These are phyloP conservation scores for Phyllosticta paracitricarpa DNA, from an alignment of 2,329 filamentous ascomycete species.

Conservation along the genomic window DNA sequence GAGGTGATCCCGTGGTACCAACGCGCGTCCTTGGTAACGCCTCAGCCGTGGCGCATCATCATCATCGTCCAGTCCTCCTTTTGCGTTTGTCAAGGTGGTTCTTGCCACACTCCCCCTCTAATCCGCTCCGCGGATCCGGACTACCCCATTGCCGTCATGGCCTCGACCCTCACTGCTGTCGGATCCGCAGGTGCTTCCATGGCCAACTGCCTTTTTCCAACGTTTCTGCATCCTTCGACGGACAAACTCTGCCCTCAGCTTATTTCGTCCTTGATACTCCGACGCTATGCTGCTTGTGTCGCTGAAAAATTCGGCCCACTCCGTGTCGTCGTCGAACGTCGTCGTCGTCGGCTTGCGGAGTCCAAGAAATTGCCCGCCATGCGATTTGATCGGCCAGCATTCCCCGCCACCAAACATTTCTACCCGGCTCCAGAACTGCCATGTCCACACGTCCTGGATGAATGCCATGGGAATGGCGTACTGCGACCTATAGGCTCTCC, in stretches of 20 bases:
- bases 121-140: neutral
- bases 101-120: neutral
- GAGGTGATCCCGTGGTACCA: neutral
- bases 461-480: slow-evolving; percentile 10
- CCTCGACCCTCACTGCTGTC: slow-evolving; percentile 3
- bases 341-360: neutral
- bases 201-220: neutral
- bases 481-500: neutral
- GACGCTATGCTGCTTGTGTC: neutral
- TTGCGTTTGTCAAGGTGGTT: neutral
- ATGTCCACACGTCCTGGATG: slow-evolving; percentile 3
- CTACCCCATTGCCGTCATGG: slow-evolving; percentile 4
- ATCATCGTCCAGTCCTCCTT: neutral
- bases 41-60: slow-evolving; percentile 10
- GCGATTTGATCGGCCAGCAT: neutral
- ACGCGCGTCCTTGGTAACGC: neutral
- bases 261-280: neutral
- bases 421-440: slow-evolving; percentile 1
- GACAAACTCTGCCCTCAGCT: neutral
- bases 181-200: neutral
- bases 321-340: neutral
- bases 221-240: neutral
- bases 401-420: neutral
- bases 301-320: slow-evolving; percentile 5
- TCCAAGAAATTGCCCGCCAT: neutral